phyloP scores from a whole-genome alignment of 345 rosid species.

The Lenwebbia sp. region DNA sequence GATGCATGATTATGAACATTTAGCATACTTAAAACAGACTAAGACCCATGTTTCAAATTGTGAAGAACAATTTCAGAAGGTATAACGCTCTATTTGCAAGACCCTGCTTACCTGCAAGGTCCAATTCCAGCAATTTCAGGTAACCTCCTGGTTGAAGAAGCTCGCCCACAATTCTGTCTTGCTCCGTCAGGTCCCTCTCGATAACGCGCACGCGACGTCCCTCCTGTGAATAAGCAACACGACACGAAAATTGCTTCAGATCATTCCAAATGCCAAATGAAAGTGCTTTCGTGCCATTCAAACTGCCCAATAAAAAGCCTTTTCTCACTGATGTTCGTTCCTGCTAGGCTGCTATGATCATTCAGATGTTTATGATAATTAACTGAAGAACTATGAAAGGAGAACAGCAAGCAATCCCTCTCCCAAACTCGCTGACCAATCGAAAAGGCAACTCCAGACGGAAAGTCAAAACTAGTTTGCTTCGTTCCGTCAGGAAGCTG shows the following conservation, averaged over 20 bases:
- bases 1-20: neutral
- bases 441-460: neutral
- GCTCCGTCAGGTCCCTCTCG: slow-evolving; percentile 49
- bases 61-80: neutral
- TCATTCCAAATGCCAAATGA: neutral
- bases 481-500: neutral
- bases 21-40: neutral
- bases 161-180: slow-evolving; percentile 53
- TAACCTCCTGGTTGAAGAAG: slow-evolving; percentile 58
- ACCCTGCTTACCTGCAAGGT: slow-evolving; percentile 31
- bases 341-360: neutral
- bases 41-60: neutral
- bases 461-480: neutral
- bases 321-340: neutral
- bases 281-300: neutral
- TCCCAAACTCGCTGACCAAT: neutral
- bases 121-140: slow-evolving; percentile 40
- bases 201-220: slow-evolving; percentile 45
- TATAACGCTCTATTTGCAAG: neutral
- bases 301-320: neutral
- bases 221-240: slow-evolving; percentile 19
- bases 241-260: neutral
- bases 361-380: neutral
- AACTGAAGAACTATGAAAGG: neutral
- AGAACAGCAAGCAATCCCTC: neutral